These are phyloP conservation scores for Penstemon newberryi DNA, from an alignment of 257 asterid genomes.

Conservation along the genomic window DNA sequence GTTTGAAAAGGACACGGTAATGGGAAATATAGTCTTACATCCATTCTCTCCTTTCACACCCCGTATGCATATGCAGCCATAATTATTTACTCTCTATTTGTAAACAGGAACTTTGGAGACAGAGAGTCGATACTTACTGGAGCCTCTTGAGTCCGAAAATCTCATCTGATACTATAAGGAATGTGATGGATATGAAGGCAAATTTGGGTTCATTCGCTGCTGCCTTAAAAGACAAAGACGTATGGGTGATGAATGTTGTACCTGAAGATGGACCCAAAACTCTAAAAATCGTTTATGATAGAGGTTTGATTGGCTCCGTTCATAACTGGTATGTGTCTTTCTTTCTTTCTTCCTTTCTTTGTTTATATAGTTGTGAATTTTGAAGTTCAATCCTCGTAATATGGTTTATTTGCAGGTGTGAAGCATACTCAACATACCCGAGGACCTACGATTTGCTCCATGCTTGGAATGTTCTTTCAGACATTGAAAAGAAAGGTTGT, in stretches of 20 bases:
- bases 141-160: constrained; percentile 71
- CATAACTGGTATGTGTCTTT: constrained; percentile 67
- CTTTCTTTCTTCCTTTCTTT: neutral
- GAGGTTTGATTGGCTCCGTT: constrained; percentile 87
- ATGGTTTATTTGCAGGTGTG: constrained; percentile 64
- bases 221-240: constrained; percentile 82
- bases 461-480: constrained; percentile 80
- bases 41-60: constrained; percentile 17
- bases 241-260: constrained; percentile 97
- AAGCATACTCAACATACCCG: constrained; percentile 93
- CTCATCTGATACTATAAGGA: constrained; percentile 68
- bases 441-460: constrained; percentile 91
- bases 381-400: constrained; percentile 1
- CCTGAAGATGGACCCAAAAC: constrained; percentile 96
- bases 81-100: constrained; percentile 22
- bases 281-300: constrained; percentile 76
- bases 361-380: neutral
- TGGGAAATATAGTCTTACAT: constrained; percentile 11
- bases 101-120: constrained; percentile 76
- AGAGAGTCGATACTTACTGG: constrained; percentile 80
- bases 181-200: constrained; percentile 98
- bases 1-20: constrained; percentile 91
- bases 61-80: constrained; percentile 13
- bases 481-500: constrained; percentile 92
- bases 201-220: constrained; percentile 93